phyloP scores from a whole-genome alignment of 352 stramenopile species.

The Phytophthora podocarpi region DNA sequence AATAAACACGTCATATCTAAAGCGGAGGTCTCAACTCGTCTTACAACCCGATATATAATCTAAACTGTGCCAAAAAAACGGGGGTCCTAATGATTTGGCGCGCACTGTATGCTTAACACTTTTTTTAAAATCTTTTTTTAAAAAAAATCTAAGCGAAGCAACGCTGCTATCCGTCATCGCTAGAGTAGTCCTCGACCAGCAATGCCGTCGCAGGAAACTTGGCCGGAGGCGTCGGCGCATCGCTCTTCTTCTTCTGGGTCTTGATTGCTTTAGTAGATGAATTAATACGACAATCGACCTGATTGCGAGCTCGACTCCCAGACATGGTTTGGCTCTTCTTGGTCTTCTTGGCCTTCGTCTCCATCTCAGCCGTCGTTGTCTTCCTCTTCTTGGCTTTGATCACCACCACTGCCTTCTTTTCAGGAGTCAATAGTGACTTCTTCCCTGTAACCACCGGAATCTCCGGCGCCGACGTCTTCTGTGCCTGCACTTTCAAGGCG shows the following conservation, averaged over 20 bases:
- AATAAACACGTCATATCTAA: too few relatives aligned
- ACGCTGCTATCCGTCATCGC: constrained; percentile 35
- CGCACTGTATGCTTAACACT: too few relatives aligned
- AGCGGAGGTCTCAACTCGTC: too few relatives aligned
- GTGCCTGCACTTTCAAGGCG: constrained; percentile 57
- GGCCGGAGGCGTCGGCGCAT: neutral
- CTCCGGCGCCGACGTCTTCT: constrained; percentile 39
- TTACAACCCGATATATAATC: too few relatives aligned
- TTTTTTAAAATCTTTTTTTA: too few relatives aligned
- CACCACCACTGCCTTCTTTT: constrained; percentile 35
- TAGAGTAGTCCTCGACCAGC: constrained; percentile 63
- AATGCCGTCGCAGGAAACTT: constrained; percentile 6
- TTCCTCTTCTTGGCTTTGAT: constrained; percentile 67
- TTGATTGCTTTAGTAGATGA: neutral
- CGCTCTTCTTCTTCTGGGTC: neutral
- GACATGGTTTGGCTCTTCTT: constrained; percentile 20
- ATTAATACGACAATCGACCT: too few relatives aligned
- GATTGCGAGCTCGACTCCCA: too few relatives aligned
- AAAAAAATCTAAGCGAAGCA: too few relatives aligned
- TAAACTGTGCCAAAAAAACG: too few relatives aligned
- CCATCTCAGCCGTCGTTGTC: neutral
- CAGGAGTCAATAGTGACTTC: neutral
- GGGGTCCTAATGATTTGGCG: too few relatives aligned
- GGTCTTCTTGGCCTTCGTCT: constrained; percentile 30
- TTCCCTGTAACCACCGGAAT: constrained; percentile 17